Evolutionary conservation across 495 filamentous ascomycete genomes (phyloP), one percentile per base, ranked within the genome.

Genomic region (Penicillium bovifimosum): DNA sequence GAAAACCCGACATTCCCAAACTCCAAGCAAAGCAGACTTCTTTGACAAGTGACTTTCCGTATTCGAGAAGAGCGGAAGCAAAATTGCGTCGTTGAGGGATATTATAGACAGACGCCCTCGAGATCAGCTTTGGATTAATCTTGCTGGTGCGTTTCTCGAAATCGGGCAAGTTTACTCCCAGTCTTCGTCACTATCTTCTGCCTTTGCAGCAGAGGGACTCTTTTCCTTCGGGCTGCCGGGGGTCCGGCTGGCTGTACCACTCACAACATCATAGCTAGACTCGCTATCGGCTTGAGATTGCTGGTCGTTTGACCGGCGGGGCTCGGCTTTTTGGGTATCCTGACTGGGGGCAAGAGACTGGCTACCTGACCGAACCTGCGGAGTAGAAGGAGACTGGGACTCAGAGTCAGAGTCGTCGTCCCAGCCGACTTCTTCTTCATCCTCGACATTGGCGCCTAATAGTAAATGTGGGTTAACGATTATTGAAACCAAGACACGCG

Each of bases 181-280:
- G 64, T 95, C 90, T 56, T 86, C 83, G 56, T 85, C 82, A 45
- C 78, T 82, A 20, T 82, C 79, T 39, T 84, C 82, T 27, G 71
- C 74, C 55, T 76, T 75, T 43, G 75, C 66, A 56, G 76, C 73
- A 51, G 78, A 74, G 7, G 77, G 54, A 35, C 75, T 71, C 58
- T 76, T 77, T 48, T 84, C 85, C 68, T 85, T 87, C 27, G 91
- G 91, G 63, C 87, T 92, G 2, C 79, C 79, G 10, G 85, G 83
- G 26, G 88, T 83, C 45, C 85, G 84, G 65, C 88, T 96, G 9
- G 86, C 83, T 7, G 86, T 82, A 14, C 90, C 90, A 59, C 89
- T 95, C 35, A 96, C 88, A 31, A 96, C 76, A 66, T 96, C 91
- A 61, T 96, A 96, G 72, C 90, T 95, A 14, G 87, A 87, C 60